Base-by-base conservation (phyloP, 192 early-diverging fungal genomes). In the Mortierella claussenii region DNA sequence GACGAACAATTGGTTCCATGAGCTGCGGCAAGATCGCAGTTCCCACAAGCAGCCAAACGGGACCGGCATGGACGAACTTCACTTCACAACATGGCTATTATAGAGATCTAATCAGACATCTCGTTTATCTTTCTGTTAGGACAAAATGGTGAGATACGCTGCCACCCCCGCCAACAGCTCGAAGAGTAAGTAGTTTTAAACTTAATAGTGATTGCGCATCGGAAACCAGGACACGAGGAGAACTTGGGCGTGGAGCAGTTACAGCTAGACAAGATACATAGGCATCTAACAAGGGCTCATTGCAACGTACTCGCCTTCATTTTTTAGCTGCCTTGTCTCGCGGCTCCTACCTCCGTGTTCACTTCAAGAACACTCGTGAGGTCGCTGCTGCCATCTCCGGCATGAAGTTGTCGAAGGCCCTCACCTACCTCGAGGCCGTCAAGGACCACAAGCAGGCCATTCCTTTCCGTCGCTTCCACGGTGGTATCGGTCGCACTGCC, bases 341-440 rank as follows among this genome's bases (percentile, higher is more conserved):
- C 55, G 95, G 94, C 74, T 90, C 90, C 52, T 95, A 97, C 92
- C 91, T 98, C 79, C 93, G 94, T 83, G 93, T 92, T 82, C 87
- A 88, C 85, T 97, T 96, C 91, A 97, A 99, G 91, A 99, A 99
- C 92, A 97, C 97, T 52, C 95, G 93, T 73, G 97, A 99, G 86
- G 88, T 94, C 61, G 96, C 96, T 79, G 89, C 86, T 81, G 93
- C 95, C 80, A 92, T 99, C 85, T 88, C 90, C 71, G 97, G 97
- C 80, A 81, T 92, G 87, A 94, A 93, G 88, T 88, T 97, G 65
- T 81, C 84, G 64, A 95, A 97, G 90, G 97, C 97, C 70, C 87
- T 95, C 51, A 73, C 83, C 52, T 99, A 94, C 91, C 90, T 99
- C 66, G 87, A 89, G 67, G 94, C 95, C 87, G 97, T 99, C 73